A percentile compares a stretch with the other conserved stretches of the same genome.
phyloP scores from a whole-genome alignment of 306 rosid genomes.

The Hippophae rhamnoides region DNA sequence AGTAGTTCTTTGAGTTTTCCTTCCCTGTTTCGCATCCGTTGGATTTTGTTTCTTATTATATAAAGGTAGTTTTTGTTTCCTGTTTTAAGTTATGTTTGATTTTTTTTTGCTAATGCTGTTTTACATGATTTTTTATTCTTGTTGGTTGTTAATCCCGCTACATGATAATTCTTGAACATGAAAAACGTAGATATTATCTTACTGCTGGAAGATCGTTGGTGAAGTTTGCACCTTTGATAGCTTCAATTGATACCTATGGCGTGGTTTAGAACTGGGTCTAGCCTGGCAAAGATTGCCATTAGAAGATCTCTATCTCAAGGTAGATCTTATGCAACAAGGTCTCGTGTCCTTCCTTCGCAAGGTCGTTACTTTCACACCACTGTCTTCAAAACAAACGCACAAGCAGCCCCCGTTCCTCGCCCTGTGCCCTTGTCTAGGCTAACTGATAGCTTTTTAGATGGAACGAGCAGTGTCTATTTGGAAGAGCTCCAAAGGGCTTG shows the following conservation, averaged over 20 bases:
- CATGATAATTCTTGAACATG: no score
- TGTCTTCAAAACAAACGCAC: conserved; percentile 42
- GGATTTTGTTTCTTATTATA: no score
- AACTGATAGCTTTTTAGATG: conserved; percentile 87
- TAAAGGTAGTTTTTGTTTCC: no score
- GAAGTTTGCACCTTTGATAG: conserved; percentile 9
- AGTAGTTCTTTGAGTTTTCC: no score
- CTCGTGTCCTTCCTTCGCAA: conserved; percentile 42
- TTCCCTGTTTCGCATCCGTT: no score
- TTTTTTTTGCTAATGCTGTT: no score
- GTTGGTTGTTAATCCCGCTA: background rate
- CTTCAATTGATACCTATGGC: conserved; percentile 39
- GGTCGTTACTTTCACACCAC: conserved; percentile 56
- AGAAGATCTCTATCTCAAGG: conserved; percentile 45
- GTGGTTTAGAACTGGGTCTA: conserved; percentile 79
- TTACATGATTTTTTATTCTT: background rate
- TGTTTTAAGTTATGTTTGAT: no score
- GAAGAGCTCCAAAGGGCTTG: conserved; percentile 98
- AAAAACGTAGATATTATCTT: conserved; percentile 7
- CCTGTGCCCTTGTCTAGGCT: conserved; percentile 88
- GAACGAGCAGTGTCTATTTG: conserved; percentile 86
- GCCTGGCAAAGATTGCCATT: conserved; percentile 62
- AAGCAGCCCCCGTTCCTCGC: conserved; percentile 67
- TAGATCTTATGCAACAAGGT: conserved; percentile 48
- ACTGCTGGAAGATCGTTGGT: background rate